A percentile compares a stretch with the other conserved stretches of the same genome.
Evolutionary conservation across 2,329 filamentous ascomycete genomes (phyloP).

Genomic region (Exserohilum rostratum): DNA sequence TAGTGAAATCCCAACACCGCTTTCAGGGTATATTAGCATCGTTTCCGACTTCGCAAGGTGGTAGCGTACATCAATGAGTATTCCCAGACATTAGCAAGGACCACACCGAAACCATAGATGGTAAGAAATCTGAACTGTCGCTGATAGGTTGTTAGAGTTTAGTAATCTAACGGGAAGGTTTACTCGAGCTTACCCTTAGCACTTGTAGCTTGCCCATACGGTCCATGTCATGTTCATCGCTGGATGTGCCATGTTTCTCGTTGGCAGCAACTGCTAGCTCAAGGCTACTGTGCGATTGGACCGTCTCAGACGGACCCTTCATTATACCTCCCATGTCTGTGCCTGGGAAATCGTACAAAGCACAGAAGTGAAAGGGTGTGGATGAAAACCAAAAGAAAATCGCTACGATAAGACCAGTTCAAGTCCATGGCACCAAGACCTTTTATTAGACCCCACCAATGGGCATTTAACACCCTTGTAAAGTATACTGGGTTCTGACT

Average conservation of each 20-base stretch:
- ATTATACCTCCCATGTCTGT: not conserved
- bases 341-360: not conserved
- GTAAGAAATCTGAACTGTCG: conserved; percentile 22
- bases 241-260: conserved; percentile 4
- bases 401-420: not conserved
- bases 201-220: conserved; percentile 28
- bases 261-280: not conserved
- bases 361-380: not conserved
- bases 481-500: not conserved
- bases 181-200: conserved; percentile 11
- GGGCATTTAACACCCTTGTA: not conserved
- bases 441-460: not conserved
- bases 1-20: conserved; percentile 7
- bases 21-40: not conserved
- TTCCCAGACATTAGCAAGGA: conserved; percentile 25
- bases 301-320: conserved; percentile 4
- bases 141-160: conserved; percentile 2
- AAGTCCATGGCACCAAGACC: not conserved
- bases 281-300: conserved; percentile 1
- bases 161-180: not conserved
- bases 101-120: conserved; percentile 19
- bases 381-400: not conserved
- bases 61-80: conserved; percentile 18
- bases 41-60: no score
- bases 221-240: conserved; percentile 25